Evolutionary conservation across 805 yeast genomes (phyloP).

Genomic region (Candida arabinofermentans): DNA sequence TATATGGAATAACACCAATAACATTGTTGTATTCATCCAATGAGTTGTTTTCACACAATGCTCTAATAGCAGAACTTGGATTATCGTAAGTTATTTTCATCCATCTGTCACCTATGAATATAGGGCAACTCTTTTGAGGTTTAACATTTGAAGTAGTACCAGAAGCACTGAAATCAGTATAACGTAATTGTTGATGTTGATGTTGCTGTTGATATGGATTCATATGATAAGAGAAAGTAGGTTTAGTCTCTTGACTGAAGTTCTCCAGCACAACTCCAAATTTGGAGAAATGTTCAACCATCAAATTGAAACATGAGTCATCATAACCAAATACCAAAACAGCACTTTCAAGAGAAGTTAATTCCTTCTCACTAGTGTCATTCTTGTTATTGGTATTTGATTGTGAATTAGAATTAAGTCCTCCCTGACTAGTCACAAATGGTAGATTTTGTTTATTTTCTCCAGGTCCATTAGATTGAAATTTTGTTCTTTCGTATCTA

Average conservation of each 20-base stretch:
- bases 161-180: not conserved
- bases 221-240: conserved; percentile 7
- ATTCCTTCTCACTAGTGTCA: conserved; percentile 26
- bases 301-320: conserved; percentile 61
- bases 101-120: conserved; percentile 86
- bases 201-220: conserved; percentile 3
- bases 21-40: conserved; percentile 54
- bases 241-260: conserved; percentile 37
- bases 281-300: conserved; percentile 69
- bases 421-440: conserved; percentile 3
- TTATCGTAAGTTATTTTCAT: conserved; percentile 82
- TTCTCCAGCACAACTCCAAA: conserved; percentile 80
- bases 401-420: not conserved
- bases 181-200: conserved; percentile 1
- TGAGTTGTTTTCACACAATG: conserved; percentile 78
- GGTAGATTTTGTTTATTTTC: conserved; percentile 12
- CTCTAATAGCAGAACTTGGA: conserved; percentile 72
- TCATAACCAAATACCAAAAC: conserved; percentile 89
- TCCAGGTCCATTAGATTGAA: conserved; percentile 7
- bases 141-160: not conserved
- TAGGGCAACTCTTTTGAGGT: conserved; percentile 44
- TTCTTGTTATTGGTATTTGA: not conserved
- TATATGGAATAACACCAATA: conserved; percentile 68
- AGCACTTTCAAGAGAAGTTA: conserved; percentile 45
- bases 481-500: conserved; percentile 22